Conservation (phyloP, 2,329 filamentous ascomycete species). For the Pseudogymnoascus sp. region DNA sequence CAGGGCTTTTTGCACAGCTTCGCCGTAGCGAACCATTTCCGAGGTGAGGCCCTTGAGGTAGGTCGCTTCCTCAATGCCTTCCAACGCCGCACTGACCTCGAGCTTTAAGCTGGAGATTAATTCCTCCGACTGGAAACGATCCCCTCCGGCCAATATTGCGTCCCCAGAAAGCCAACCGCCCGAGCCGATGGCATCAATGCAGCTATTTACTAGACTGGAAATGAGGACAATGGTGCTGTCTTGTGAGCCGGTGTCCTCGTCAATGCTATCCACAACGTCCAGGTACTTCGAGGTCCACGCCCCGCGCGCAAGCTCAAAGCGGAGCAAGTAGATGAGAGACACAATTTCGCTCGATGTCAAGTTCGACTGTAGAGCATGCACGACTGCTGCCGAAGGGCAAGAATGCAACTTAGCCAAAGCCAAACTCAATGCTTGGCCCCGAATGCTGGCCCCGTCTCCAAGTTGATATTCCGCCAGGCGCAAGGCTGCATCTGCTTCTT, state of each 20-base stretch:
- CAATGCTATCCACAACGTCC: constrained; percentile 45
- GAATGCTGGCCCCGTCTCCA: constrained; percentile 55
- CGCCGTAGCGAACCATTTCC: constrained; percentile 59
- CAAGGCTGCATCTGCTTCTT: constrained; percentile 58
- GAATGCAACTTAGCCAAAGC: constrained; percentile 65
- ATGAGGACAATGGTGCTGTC: constrained; percentile 67
- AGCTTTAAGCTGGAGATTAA: constrained; percentile 60
- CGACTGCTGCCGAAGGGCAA: constrained; percentile 55
- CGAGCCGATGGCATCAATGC: constrained; percentile 68
- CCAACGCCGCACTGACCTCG: constrained; percentile 65
- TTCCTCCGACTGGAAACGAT: constrained; percentile 50
- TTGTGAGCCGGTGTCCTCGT: constrained; percentile 47
- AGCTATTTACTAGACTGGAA: constrained; percentile 63
- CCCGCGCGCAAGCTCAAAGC: constrained; percentile 66
- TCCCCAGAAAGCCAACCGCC: constrained; percentile 68
- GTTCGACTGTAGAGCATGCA: constrained; percentile 56
- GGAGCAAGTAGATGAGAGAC: constrained; percentile 65
- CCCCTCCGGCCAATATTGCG: constrained; percentile 41
- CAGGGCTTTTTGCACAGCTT: constrained; percentile 26
- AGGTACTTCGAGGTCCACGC: constrained; percentile 71
- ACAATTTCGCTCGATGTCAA: constrained; percentile 63
- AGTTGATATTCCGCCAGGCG: constrained; percentile 63
- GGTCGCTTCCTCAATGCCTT: constrained; percentile 64
- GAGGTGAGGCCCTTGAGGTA: constrained; percentile 58
- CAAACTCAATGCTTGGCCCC: constrained; percentile 58